These are phyloP conservation scores for Naganishia randhawae DNA, from an alignment of 768 basidiomycete genomes.

Conservation along the genomic window DNA sequence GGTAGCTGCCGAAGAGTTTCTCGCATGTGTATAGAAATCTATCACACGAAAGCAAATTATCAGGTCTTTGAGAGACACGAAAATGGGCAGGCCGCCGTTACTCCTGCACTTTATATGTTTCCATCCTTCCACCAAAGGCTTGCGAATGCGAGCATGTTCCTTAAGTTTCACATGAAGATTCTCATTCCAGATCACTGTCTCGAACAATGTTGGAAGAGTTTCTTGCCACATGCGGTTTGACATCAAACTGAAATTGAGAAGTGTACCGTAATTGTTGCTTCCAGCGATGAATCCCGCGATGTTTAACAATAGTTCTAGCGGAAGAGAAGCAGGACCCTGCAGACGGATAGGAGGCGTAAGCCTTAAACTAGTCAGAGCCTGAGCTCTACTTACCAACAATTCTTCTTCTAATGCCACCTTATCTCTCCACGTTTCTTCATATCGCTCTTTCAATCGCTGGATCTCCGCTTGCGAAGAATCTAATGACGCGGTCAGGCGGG, in stretches of 20 bases:
- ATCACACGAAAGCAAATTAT: no score
- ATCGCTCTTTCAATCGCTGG: neutral
- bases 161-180: neutral
- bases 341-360: no score
- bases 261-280: neutral
- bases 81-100: no score
- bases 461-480: neutral
- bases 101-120: neutral
- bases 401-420: neutral
- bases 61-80: no score
- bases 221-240: neutral
- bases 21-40: neutral
- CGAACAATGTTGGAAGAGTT: neutral
- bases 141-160: no score
- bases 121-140: neutral
- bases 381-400: neutral
- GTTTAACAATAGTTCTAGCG: neutral
- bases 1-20: neutral
- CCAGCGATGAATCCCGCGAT: constrained; percentile 7
- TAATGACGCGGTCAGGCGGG: neutral
- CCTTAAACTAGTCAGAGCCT: no score
- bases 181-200: neutral
- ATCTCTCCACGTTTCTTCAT: neutral
- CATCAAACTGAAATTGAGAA: constrained; percentile 6
- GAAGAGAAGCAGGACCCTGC: neutral